Base-by-base conservation (phyloP, 1,139 yeast genomes). In the Debaryomyces sp. region DNA sequence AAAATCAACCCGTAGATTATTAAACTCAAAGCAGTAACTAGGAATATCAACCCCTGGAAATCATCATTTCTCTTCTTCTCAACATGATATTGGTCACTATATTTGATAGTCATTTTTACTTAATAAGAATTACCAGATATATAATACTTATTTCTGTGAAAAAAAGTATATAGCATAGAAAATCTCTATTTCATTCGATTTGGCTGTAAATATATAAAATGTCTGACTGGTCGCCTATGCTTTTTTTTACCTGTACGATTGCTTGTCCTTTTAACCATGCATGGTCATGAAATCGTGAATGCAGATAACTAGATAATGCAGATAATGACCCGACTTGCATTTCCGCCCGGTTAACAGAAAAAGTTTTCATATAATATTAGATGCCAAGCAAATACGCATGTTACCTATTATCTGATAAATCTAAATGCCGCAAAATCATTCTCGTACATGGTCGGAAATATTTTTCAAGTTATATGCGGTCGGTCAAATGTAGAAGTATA, bases 1-100 rank as follows among this genome's bases (percentile, higher is more conserved):
- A 76, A 74, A 1, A 76, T 29, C 4, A 73, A 9, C 6, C 82
- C 82, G 61, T 77, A 77, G 5, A 65, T 15, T 0, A 63, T 50
- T n/a, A 77, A 58, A 1, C 64, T 48, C 1, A 59, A 15, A 3
- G 75, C 34, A 2, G 68, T 58, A 4, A 71, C 27, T 0, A 61
- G 65, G 49, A 69, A 69, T 6, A 68, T 58, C 18, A 72, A 52
- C 76, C 81, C 75, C 45, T 70, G 73, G 51, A 56, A 76, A 47
- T 59, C 63, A 42, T 53, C 57, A 51, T 70, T 76, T 50, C 81
- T 60, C 0, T 62, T 58, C 27, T 45, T 56, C 54, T 78, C 83
- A 23, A 68, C 72, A 50, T 53, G 63, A 54, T 61, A 75, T 48
- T 73, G 78, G 2, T 59, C 49, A 10, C 56, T 45, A 43, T 64